Base-by-base conservation (phyloP, 176 grass and related monocot genomes). In the Triticum urartu region DNA sequence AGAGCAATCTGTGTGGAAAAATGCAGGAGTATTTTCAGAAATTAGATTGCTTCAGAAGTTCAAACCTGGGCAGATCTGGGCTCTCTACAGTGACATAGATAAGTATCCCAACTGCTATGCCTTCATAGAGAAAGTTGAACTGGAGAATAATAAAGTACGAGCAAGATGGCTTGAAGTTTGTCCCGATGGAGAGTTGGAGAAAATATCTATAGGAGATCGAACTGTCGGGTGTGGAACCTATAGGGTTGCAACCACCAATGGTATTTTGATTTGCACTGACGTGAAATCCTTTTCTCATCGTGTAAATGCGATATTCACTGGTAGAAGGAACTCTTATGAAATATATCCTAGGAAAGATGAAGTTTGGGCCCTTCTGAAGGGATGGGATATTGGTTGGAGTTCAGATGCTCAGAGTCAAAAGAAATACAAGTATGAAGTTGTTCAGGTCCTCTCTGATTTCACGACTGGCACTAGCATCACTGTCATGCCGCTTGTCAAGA, bases 51-150 rank as follows among this genome's bases (percentile, higher is more conserved):
- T 93, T 58, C 84, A 87, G 62, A 91, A 84, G 34, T 86, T 93
- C 75, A 26, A 85, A 76, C 28, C 21, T 78, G 87, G 86, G 72
- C 89, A 98, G 78, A 83, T 91, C 52, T 98, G 95, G 93, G 95
- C 95, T 73, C 74, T 98, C 63, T 95, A 92, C 67, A 92, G 91
- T 87, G 91, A 93, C 61, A 36, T 89, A 30, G 93, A 95, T 82
- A 81, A 81, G 59, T 90, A 89, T 13, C 93, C 95, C 9, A 98
- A 93, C 79, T 93, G 83, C 83, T 98, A 93, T 91, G 93, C 42
- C 6, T 64, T 26, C 24, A 85, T 98, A 54, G 84, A 92, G 64
- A 78, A 68, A 30, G 82, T 91, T 78, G 87, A 93, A 21, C 10
- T 20, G 11, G 35, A 56, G 73, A 72, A 90, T 13, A 18, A 77